Evolutionary conservation across 2,329 filamentous ascomycete genomes (phyloP), one percentile per base, ranked within the genome.

Genomic region (Tolypocladium album): DNA sequence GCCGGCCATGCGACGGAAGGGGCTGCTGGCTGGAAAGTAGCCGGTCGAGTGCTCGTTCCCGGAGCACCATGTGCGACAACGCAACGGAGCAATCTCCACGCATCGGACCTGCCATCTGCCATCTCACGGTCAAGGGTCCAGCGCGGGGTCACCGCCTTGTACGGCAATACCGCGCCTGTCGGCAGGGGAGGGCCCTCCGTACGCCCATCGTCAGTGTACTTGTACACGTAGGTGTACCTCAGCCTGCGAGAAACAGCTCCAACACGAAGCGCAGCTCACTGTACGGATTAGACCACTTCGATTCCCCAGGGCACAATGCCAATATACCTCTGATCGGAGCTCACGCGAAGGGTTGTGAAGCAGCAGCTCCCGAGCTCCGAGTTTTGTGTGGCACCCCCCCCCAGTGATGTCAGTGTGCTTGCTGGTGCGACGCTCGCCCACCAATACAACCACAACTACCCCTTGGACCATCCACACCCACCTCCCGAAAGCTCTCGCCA

Each of bases 371-470:
- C 45, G 15, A 31, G 50, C 31, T 53, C 17, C 50, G 50, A 53
- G 9, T 22, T 4, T 13, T 53, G 50, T 12, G 17, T 53, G 17
- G 50, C 17, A 45, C 55, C 55, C 53, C 55, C 55, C 53, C 22
- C 43, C 39, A 50, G 58, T 62, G 60, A 62, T 62, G 61, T 62
- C 61, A 62, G 59, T 59, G 57, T 58, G 53, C 61, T 42, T 55
- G 43, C 36, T 61, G 52, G 60, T 59, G 47, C 53, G 59, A 58
- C 59, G 61, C 56, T 57, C 45, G 61, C 57, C 39, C 55, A 24
- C 55, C 55, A 56, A 56, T 56, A 31, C 55, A 24, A 31, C 55
- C 38, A 43, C 55, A 31, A 31, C 24, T 56, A 24, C 55, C 55
- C 55, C 55, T 43, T 43, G 55, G 38, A 31, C 50, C 50, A 22